Percentiles rank a stretch among this genome's conserved stretches.
phyloP scores from a whole-genome alignment of 1,139 yeast genomes.

The Kazachstania sp. region DNA sequence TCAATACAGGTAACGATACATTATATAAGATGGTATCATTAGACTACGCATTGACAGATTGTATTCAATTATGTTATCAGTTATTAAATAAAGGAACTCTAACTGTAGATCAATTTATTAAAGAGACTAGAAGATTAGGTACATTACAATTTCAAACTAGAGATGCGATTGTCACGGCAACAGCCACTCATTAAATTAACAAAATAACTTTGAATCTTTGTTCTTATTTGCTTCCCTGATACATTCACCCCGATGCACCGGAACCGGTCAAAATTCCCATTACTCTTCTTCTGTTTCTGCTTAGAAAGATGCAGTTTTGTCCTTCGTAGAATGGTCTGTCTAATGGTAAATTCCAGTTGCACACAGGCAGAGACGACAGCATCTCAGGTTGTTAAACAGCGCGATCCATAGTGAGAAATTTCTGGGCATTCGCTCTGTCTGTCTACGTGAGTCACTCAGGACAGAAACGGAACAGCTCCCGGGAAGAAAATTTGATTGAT shows the following conservation, averaged over 20 bases:
- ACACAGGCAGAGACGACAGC: too few species aligned
- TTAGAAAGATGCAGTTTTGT: too few species aligned
- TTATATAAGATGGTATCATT: conserved; percentile 61
- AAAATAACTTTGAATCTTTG: too few species aligned
- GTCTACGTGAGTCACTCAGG: too few species aligned
- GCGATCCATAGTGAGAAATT: too few species aligned
- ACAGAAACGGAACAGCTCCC: too few species aligned
- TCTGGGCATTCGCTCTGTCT: background rate
- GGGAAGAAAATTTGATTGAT: too few species aligned
- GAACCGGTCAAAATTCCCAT: background rate
- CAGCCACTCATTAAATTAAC: background rate
- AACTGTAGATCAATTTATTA: conserved; percentile 21
- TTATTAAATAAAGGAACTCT: conserved; percentile 42
- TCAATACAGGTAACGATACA: conserved; percentile 9
- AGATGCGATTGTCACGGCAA: conserved; percentile 21
- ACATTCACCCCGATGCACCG: background rate
- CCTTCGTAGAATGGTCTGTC: too few species aligned
- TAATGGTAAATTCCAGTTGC: too few species aligned
- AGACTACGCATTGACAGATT: conserved; percentile 62
- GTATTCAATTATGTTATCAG: conserved; percentile 51
- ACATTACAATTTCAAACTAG: conserved; percentile 60
- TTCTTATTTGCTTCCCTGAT: too few species aligned
- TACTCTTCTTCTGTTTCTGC: too few species aligned
- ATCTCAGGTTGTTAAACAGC: too few species aligned
- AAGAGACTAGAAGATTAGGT: conserved; percentile 55